A percentile compares a stretch with the other conserved stretches of the same genome.
Evolutionary conservation across 2,329 filamentous ascomycete genomes (phyloP).

Genomic region (Colletotrichum karsti): DNA sequence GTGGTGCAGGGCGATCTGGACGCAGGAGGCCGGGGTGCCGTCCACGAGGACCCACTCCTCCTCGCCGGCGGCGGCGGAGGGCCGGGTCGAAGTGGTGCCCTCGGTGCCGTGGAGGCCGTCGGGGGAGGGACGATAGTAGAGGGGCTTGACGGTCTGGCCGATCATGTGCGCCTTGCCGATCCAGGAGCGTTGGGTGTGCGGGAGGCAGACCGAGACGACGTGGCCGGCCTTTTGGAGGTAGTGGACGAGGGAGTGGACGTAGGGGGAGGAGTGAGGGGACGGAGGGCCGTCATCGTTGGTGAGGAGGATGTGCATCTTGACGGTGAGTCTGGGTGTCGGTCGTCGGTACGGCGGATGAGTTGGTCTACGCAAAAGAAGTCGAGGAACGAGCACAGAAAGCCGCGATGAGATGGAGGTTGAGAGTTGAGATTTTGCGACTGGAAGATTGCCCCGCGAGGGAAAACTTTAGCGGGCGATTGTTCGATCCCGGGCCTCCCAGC

Average conservation of each 20-base stretch:
- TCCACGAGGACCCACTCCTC: slow-evolving; percentile 87
- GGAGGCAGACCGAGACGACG: slow-evolving; percentile 89
- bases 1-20: slow-evolving; percentile 84
- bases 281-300: slow-evolving; percentile 87
- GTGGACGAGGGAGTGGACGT: slow-evolving; percentile 78
- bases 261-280: slow-evolving; percentile 80
- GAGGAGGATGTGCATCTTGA: slow-evolving; percentile 69
- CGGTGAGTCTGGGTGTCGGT: neutral
- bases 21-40: slow-evolving; percentile 82
- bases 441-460: neutral
- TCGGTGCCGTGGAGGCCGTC: slow-evolving; percentile 55
- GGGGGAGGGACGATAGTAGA: slow-evolving; percentile 77
- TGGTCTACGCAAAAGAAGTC: neutral
- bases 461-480: neutral
- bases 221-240: slow-evolving; percentile 80
- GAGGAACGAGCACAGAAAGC: neutral
- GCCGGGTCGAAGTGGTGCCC: slow-evolving; percentile 69
- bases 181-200: slow-evolving; percentile 93
- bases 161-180: slow-evolving; percentile 98
- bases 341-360: neutral
- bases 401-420: neutral
- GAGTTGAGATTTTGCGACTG: neutral
- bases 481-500: neutral
- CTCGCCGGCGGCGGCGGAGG: slow-evolving; percentile 57
- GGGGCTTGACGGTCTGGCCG: slow-evolving; percentile 83